Evolutionary conservation across 768 basidiomycete genomes (phyloP), one percentile per base, ranked within the genome.

Genomic region (Lyophyllum decastes): DNA sequence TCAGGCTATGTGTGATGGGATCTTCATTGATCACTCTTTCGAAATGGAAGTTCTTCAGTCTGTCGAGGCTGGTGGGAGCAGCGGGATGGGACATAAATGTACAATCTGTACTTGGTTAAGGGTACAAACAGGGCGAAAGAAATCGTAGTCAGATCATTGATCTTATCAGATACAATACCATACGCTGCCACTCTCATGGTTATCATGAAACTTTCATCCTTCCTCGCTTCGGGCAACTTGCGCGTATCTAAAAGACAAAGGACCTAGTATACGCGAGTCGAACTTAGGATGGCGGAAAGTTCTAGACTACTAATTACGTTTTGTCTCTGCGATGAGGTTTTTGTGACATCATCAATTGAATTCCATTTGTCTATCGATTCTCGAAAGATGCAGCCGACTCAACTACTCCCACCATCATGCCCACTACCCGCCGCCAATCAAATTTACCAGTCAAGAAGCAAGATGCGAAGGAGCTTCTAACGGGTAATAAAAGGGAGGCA

Each of bases 1-100:
- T 84, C 33, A 92, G 59, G 2, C 79, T 80, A 59, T 86, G 86
- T 1, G 83, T 82, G 9, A 82, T 65, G 0, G 88, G 77, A 69
- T 90, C 90, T 73, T 88, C 82, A 55, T 86, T 80, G 34, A 88
- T 72, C 27, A 86, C 62, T 38, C 76, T 78, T 38, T 87, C 82
- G 44, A 85, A 84, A 16, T 63, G 58, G 64, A 91, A 92, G 2
- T 68, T 58, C 34, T 74, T 68, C n/a, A 88, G 68, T 44, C 74
- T 66, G 16, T 63, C 62, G 35, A 76, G 64, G n/a, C 68, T 68
- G 33, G 63, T 70, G 1, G 73, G 73, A 16, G 72, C 63, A 11
- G 67, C 64, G 52, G 71, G 63, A 63, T 73, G 71, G 22, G 74
- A 70, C 75, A 78, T 76, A 1, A 12, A 10, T 10, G 30, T 30